Evolutionary conservation across 441 rosid genomes (phyloP), one percentile per base, ranked within the genome.

Genomic region (Adansonia grandidieri): DNA sequence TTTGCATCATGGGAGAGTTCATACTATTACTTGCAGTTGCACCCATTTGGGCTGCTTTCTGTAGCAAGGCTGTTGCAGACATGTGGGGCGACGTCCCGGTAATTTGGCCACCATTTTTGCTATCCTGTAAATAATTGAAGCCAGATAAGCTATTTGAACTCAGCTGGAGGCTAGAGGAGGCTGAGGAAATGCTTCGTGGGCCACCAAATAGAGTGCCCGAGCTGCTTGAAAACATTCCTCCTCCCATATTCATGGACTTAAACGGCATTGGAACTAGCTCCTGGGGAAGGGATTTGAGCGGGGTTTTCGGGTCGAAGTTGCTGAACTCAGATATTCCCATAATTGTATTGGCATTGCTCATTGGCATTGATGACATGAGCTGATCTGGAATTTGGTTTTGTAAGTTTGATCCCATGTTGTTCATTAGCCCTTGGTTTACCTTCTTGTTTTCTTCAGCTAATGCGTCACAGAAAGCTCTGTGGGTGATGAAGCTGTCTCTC

Each of bases 11-110:
- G 0, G 94, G 91, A 17, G 94, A 89, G 73, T 88, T 92, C 68
- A 87, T 87, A 74, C 82, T 83, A 80, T 85, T 89, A 82, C 90
- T 89, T 9, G 93, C 90, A 3, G 94, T 84, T 13, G 92, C 90
- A 13, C 98, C 99, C 96, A 95, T 92, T 73, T 95, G 96, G 0
- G 98, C 96, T 64, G 96, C 99, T 84, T 95, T 95, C 78, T 95
- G 99, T 20, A 93, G 86, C 68, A 93, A 82, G 9, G 98, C 98
- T 3, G 99, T 95, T 19, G 99, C 99, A 10, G 99, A 93, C 92
- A 92, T 86, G 91, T 85, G 42, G 45, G 70, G 58, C 56, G 58
- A 74, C 37, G 37, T 32, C 2, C 77, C 77, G 6, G 64, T 10
- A 56, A 73, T 40, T 24, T 54, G 80, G 90, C 89, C 51, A 89